Base-by-base conservation (phyloP, 805 yeast species). In the Clavispora vitiphila region DNA sequence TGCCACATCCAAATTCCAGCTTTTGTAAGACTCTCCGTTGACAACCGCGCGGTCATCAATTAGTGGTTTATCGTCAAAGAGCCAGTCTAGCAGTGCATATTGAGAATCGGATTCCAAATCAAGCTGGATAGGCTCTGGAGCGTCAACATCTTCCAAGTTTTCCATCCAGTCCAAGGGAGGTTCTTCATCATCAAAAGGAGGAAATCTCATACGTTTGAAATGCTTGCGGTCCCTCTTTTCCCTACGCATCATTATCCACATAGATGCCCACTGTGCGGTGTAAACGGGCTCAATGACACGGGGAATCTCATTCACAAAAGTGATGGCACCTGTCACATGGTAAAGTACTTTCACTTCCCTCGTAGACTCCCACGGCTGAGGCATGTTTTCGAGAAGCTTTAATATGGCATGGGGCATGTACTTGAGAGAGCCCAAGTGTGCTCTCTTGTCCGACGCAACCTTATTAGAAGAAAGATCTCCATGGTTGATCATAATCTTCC, bases 131-230 rank as follows among this genome's bases (percentile, higher is more conserved):
- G 91, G 72, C n/a, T 83, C 91, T 5, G 78, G 72, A 0, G 87
- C 81, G 38, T 84, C 90, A 1, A 81, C 65, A 12, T 79, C 83
- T 46, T 86, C 83, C 11, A 89, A 67, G 54, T 85, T 83, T 42
- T 88, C 95, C n/a, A 80, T 55, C 81, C 86, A 93, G 42, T 82
- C 77, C 24, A 90, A 57, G 1, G 96, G 95, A 0, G 96, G 96
- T 60, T 91, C 98, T 61, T 93, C 99, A 58, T 93, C 99, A 61
- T 93, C 99, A 64, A 91, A 89, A 0, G 95, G 90, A 1, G 99
- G 99, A 51, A 93, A 86, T 42, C 88, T 75, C 86, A 93, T 82
- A 50, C 99, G 76, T 55, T 87, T 85, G 64, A 93, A 91, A 57
- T 86, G 95, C 25, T 80, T 70, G 51, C 98, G 74, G 58, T 90